A percentile compares a stretch with the other conserved stretches of the same genome.
phyloP scores from a whole-genome alignment of 306 rosid genomes.

The Rosa multiflora region DNA sequence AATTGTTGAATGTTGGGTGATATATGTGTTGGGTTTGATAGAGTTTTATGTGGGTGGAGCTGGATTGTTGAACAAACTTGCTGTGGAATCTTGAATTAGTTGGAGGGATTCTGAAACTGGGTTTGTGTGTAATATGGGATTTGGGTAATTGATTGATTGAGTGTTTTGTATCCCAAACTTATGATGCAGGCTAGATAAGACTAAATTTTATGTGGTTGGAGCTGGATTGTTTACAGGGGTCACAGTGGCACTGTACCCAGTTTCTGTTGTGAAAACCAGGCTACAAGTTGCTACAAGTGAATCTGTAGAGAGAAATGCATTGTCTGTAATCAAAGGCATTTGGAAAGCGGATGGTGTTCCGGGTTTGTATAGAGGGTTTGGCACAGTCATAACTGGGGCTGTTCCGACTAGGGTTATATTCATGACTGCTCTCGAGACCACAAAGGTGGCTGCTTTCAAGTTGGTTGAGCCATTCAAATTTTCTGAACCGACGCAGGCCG shows the following conservation, averaged over 20 bases:
- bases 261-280: constrained; percentile 86
- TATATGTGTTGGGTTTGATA: not conserved
- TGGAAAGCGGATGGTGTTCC: constrained; percentile 78
- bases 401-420: constrained; percentile 84
- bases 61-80: not conserved
- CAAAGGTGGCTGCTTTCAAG: constrained; percentile 69
- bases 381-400: constrained; percentile 77
- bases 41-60: no score
- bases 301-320: constrained; percentile 62
- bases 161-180: not conserved
- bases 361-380: constrained; percentile 89
- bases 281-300: constrained; percentile 84
- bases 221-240: constrained; percentile 89
- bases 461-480: constrained; percentile 63
- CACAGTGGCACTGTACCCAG: constrained; percentile 81
- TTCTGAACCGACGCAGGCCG: constrained; percentile 79
- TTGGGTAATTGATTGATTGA: not conserved
- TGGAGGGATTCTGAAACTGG: not conserved
- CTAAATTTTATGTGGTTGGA: constrained; percentile 78
- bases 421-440: constrained; percentile 78
- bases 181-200: constrained; percentile 77
- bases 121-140: not conserved
- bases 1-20: not conserved
- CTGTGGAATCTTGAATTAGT: not conserved
- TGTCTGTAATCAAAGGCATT: constrained; percentile 67